Conservation (phyloP, 768 basidiomycete genomes). For the Tulasnella sp. region DNA sequence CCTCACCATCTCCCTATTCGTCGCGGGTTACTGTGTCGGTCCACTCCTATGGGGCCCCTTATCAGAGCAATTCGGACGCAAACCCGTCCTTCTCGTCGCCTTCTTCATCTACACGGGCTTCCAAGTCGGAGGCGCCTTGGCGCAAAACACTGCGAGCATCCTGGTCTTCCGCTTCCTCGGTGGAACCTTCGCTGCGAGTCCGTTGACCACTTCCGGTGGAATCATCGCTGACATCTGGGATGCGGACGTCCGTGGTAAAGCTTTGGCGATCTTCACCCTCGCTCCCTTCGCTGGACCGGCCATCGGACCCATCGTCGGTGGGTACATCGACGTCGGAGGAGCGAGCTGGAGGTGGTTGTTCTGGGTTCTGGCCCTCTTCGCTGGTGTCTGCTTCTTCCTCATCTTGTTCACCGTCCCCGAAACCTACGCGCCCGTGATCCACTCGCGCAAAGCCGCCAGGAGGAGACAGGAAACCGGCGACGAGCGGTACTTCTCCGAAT, state of each 20-base stretch:
- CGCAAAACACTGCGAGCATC: slow-evolving; percentile 36
- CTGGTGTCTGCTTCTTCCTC: slow-evolving; percentile 25
- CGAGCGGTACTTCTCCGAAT: slow-evolving; percentile 20
- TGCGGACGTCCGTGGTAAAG: slow-evolving; percentile 31
- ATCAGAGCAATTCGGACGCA: slow-evolving; percentile 39
- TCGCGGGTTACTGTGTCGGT: slow-evolving; percentile 35
- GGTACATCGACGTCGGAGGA: slow-evolving; percentile 28
- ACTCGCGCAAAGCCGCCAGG: slow-evolving; percentile 17
- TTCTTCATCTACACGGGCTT: slow-evolving; percentile 35
- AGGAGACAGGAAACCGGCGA: slow-evolving; percentile 28
- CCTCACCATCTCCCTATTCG: slow-evolving; percentile 29
- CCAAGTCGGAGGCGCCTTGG: no score
- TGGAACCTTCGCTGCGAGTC: slow-evolving; percentile 32
- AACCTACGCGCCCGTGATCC: slow-evolving; percentile 28
- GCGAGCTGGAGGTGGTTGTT: slow-evolving; percentile 33
- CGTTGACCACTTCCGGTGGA: slow-evolving; percentile 31
- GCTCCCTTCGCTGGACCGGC: slow-evolving; percentile 33
- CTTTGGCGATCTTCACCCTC: slow-evolving; percentile 30
- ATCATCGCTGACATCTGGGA: slow-evolving; percentile 35
- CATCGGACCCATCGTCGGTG: slow-evolving; percentile 32
- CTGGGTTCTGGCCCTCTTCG: slow-evolving; percentile 33
- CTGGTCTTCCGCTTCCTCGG: slow-evolving; percentile 34
- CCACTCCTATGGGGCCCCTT: slow-evolving; percentile 37
- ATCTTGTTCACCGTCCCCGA: slow-evolving; percentile 31
- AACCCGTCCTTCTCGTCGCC: slow-evolving; percentile 38